Conservation (phyloP, 345 rosid genomes). For the Ceriops zippeliana region DNA sequence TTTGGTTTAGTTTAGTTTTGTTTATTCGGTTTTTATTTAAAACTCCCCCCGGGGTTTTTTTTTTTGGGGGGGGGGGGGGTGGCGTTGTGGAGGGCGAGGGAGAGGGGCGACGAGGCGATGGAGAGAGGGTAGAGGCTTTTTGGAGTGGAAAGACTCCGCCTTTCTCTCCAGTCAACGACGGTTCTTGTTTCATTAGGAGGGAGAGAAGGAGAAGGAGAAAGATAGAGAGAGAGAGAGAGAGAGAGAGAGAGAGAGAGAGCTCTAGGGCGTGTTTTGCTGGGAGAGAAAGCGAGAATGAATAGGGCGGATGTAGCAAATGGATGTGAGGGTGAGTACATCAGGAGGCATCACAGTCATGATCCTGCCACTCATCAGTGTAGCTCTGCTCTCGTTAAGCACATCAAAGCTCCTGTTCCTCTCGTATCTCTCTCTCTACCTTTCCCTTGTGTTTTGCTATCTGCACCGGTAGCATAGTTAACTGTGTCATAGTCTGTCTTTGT, state of each 20-base stretch:
- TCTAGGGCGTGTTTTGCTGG: slow-evolving; percentile 14
- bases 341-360: slow-evolving; percentile 62
- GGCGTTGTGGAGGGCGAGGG: too few relatives aligned
- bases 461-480: neutral
- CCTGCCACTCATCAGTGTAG: slow-evolving; percentile 67
- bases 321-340: slow-evolving; percentile 51
- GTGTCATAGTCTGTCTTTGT: neutral
- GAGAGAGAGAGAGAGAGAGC: slow-evolving; percentile 1
- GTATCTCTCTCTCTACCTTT: slow-evolving; percentile 35
- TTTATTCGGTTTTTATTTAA: too few relatives aligned
- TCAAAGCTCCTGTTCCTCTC: slow-evolving; percentile 93
- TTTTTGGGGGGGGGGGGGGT: too few relatives aligned
- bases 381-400: slow-evolving; percentile 71
- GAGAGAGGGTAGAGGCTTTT: too few relatives aligned
- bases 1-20: too few relatives aligned
- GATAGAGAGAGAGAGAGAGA: slow-evolving; percentile 9
- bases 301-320: slow-evolving; percentile 14
- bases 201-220: too few relatives aligned
- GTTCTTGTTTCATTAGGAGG: neutral
- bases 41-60: too few relatives aligned
- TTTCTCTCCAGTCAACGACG: neutral
- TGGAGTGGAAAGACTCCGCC: neutral
- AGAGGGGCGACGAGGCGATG: too few relatives aligned
- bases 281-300: slow-evolving; percentile 37
- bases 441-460: neutral